A percentile compares a stretch with the other conserved stretches of the same genome.
Conservation (phyloP, 2,329 filamentous ascomycete genomes). For the Pseudogymnoascus sp. region DNA sequence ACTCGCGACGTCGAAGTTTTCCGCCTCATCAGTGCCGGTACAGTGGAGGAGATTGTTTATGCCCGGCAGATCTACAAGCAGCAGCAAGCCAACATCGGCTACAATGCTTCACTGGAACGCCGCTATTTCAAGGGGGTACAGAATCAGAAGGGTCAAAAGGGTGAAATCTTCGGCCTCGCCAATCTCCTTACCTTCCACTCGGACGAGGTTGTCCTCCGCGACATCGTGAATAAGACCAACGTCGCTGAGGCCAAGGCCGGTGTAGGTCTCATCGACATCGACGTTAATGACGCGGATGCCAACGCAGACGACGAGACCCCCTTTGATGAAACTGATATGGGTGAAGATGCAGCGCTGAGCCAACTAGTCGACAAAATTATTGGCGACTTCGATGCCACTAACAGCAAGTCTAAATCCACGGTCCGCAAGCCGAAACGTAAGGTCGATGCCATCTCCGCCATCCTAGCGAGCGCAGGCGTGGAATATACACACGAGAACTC, state of each 20-base stretch:
- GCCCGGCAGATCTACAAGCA: constrained; percentile 98
- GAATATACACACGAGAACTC: constrained; percentile 96
- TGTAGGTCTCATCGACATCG: constrained; percentile 69
- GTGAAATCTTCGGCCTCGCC: constrained; percentile 84
- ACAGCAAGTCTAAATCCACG: constrained; percentile 33
- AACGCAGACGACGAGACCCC: constrained; percentile 39
- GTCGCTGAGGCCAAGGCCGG: constrained; percentile 87
- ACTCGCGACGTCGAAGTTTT: constrained; percentile 91
- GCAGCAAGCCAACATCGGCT: constrained; percentile 95
- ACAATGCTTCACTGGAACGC: constrained; percentile 83
- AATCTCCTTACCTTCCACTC: constrained; percentile 82
- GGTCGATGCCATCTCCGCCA: constrained; percentile 77
- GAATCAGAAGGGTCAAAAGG: constrained; percentile 71
- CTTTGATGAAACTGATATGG: constrained; percentile 38
- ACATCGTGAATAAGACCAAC: constrained; percentile 98
- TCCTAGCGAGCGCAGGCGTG: constrained; percentile 79
- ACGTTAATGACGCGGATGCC: constrained; percentile 40
- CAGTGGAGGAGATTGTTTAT: constrained; percentile 95
- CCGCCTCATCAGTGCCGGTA: constrained; percentile 80
- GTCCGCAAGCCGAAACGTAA: constrained; percentile 29
- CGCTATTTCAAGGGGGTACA: constrained; percentile 95
- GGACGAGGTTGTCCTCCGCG: constrained; percentile 73
- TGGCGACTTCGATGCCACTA: constrained; percentile 39
- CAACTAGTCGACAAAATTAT: constrained; percentile 59
- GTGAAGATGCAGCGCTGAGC: constrained; percentile 59